phyloP scores from a whole-genome alignment of 805 yeast genomes.

The Starmerella stigmatis region DNA sequence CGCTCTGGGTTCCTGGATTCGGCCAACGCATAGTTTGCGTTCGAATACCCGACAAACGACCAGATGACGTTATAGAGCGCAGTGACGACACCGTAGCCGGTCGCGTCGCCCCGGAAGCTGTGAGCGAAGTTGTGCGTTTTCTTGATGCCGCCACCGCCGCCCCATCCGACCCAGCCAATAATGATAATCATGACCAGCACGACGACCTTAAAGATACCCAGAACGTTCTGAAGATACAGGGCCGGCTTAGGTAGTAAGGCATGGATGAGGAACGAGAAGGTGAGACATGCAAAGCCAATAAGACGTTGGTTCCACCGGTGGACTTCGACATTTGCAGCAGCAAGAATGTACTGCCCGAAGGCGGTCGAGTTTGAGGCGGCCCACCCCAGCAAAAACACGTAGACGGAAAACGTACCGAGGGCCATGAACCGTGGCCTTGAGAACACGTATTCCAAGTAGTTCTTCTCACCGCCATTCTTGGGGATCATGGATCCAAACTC shows the following conservation, averaged over 20 bases:
- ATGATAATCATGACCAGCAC: constrained; percentile 59
- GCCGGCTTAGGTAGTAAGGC: constrained; percentile 55
- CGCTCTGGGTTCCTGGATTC: constrained; percentile 65
- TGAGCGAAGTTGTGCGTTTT: constrained; percentile 51
- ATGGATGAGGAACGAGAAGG: constrained; percentile 58
- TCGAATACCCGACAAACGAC: constrained; percentile 76
- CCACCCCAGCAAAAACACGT: constrained; percentile 70
- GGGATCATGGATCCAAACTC: constrained; percentile 64
- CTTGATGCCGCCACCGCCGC: constrained; percentile 47
- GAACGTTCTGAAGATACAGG: constrained; percentile 49
- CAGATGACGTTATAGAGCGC: constrained; percentile 75
- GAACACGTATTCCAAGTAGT: constrained; percentile 63
- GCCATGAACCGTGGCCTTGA: constrained; percentile 58
- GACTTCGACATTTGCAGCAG: constrained; percentile 30
- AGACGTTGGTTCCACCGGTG: constrained; percentile 65
- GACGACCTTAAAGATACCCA: constrained; percentile 66
- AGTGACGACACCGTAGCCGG: constrained; percentile 38
- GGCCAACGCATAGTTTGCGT: constrained; percentile 72
- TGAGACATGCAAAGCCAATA: constrained; percentile 62
- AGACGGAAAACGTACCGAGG: constrained; percentile 56
- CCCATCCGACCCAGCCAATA: constrained; percentile 72
- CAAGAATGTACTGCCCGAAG: constrained; percentile 65
- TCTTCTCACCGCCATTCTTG: constrained; percentile 79
- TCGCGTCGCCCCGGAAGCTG: constrained; percentile 39
- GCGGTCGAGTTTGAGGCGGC: constrained; percentile 77